Conservation (phyloP, 306 rosid genomes). For the Fragaria ananassa region DNA sequence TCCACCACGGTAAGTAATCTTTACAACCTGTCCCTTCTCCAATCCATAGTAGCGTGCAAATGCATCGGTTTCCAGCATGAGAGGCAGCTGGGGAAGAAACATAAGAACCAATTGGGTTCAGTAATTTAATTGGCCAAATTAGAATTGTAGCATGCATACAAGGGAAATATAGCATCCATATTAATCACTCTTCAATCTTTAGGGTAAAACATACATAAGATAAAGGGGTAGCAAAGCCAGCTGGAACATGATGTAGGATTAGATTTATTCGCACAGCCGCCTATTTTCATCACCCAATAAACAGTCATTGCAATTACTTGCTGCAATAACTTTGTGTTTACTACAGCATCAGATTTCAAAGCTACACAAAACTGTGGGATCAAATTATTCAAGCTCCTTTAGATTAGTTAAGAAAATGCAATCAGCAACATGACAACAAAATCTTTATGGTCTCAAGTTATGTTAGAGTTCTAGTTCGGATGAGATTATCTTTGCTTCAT, state of each 20-base stretch:
- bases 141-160: background rate
- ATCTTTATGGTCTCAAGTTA: background rate
- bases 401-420: background rate
- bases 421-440: background rate
- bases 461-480: background rate
- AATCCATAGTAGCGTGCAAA: slow-evolving; percentile 36
- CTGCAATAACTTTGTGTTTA: background rate
- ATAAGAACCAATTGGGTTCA: background rate
- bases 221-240: background rate
- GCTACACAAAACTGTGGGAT: background rate
- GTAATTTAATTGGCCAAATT: background rate
- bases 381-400: background rate
- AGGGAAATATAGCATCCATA: background rate
- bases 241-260: background rate
- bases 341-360: background rate
- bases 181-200: background rate
- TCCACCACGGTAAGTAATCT: slow-evolving; percentile 26
- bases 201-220: background rate
- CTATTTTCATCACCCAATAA: background rate
- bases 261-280: background rate
- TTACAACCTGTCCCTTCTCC: slow-evolving; percentile 51
- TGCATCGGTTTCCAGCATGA: slow-evolving; percentile 41
- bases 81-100: slow-evolving; percentile 34
- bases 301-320: background rate
- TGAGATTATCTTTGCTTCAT: background rate